These are phyloP conservation scores for Rhynchosporium agropyri DNA, from an alignment of 2,329 filamentous ascomycete genomes.

Conservation along the genomic window DNA sequence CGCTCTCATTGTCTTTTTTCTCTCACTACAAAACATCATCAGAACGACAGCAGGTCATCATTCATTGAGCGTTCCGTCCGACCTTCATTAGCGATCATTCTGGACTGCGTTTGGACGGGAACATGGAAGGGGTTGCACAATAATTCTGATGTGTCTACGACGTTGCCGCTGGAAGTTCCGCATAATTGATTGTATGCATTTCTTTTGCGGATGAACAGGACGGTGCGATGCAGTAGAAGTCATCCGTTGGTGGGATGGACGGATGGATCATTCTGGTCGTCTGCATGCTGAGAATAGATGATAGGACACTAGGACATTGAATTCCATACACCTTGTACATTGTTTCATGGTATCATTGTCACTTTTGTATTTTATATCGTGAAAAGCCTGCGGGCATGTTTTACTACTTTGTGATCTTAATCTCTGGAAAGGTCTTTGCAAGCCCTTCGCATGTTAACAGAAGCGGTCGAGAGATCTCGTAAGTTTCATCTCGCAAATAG, in stretches of 20 bases:
- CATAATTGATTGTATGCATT: slow-evolving; percentile 14
- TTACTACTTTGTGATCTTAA: too few relatives aligned
- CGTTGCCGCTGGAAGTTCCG: slow-evolving; percentile 12
- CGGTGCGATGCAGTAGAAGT: not conserved
- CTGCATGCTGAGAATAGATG: slow-evolving; percentile 7
- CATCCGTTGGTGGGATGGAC: slow-evolving; percentile 1
- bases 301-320: slow-evolving; percentile 31
- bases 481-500: not conserved
- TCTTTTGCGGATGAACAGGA: slow-evolving; percentile 3
- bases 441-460: too few relatives aligned
- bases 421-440: too few relatives aligned
- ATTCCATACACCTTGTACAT: slow-evolving; percentile 39
- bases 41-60: slow-evolving; percentile 28
- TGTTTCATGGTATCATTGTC: slow-evolving; percentile 15
- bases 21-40: slow-evolving; percentile 27
- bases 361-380: not conserved
- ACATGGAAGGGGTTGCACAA: slow-evolving; percentile 23
- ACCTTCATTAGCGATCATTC: slow-evolving; percentile 30
- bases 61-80: slow-evolving; percentile 36
- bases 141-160: slow-evolving; percentile 18
- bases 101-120: slow-evolving; percentile 6
- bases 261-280: not conserved
- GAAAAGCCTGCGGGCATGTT: too few relatives aligned
- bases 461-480: not conserved
- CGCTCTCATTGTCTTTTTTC: slow-evolving; percentile 40